Base-by-base conservation (phyloP, 2,329 filamentous ascomycete species). In the Alternaria hordeiaustralica region DNA sequence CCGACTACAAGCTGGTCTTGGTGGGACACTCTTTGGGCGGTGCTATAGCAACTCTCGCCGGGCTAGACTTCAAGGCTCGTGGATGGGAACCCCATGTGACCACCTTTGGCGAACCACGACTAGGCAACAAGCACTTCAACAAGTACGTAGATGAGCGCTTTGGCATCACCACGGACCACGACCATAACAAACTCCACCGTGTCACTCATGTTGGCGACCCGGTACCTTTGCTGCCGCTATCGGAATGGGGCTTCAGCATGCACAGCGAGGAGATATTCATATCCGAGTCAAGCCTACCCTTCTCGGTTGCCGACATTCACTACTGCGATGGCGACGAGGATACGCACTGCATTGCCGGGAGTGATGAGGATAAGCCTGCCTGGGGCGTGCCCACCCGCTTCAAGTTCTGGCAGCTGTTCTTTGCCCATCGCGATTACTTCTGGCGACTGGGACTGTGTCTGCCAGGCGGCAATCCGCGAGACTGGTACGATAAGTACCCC, bases 371-470 rank as follows among this genome's bases (percentile, higher is more conserved):
- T 10, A 69, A 64, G 13, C 65, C 70, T 8, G 63, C 65, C 0
- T 73, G 78, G 80, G 71, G 78, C 3, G 79, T 86, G 15, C 84
- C 81, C n/a, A 80, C 80, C 79, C 87, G 79, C 78, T 94, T 87
- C 72, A 92, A 91, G 78, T 86, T 96, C n/a, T 97, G 95, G 93
- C 89, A 97, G 80, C 83, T 97, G 8, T 90, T 98, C 75, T 97
- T 96, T 79, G 92, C 94, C 1, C 96, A 99, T 81, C 85, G 96
- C 43, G 96, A 99, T 82, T 99, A 99, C 80, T 98, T 99, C 81
- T 97, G 93, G 92, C 87, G 96, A 60, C 80, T 99, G 57, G 96
- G 96, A 0, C 82, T 98, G 30, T 99, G 96, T 81, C 84, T 97
- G 3, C 94, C 95, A 0, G 91, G 91, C 12, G 92, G 92, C 12